phyloP scores from a whole-genome alignment of 345 rosid species.

The Gynandropsis gynandra region DNA sequence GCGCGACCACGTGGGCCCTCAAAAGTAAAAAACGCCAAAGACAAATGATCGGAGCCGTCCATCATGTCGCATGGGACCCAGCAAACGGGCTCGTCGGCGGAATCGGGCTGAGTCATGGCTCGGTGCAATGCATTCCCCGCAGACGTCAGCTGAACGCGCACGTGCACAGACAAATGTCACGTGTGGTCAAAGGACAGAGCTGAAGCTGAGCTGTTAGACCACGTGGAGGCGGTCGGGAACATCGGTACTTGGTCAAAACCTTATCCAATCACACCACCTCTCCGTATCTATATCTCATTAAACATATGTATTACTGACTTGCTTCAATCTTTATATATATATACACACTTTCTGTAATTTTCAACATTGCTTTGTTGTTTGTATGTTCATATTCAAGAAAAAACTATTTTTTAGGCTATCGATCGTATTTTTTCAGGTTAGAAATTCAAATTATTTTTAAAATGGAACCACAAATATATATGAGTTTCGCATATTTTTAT shows the following conservation, averaged over 20 bases:
- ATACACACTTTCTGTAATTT: no score
- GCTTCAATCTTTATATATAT: no score
- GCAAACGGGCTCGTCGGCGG: constrained; percentile 32
- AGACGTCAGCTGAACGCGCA: constrained; percentile 23
- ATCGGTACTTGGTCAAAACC: constrained; percentile 54
- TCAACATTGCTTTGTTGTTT: no score
- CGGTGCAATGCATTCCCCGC: constrained; percentile 30
- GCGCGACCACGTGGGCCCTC: constrained; percentile 13
- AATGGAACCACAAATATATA: no score
- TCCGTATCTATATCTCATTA: constrained; percentile 10
- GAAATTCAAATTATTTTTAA: no score
- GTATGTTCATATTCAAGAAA: no score
- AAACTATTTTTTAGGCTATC: no score
- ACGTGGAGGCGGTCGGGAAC: constrained; percentile 51
- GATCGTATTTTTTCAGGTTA: no score
- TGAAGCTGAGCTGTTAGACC: constrained; percentile 35
- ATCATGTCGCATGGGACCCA: constrained; percentile 26
- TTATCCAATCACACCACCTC: constrained; percentile 31
- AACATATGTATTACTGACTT: neutral
- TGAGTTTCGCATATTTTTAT: no score
- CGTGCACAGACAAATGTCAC: constrained; percentile 36
- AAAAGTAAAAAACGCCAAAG: neutral
- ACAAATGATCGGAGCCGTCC: constrained; percentile 25
- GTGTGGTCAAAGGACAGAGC: constrained; percentile 50
- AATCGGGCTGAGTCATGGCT: constrained; percentile 22